phyloP scores from a whole-genome alignment of 805 yeast genomes.

The Alloascoidea hylecoeti region DNA sequence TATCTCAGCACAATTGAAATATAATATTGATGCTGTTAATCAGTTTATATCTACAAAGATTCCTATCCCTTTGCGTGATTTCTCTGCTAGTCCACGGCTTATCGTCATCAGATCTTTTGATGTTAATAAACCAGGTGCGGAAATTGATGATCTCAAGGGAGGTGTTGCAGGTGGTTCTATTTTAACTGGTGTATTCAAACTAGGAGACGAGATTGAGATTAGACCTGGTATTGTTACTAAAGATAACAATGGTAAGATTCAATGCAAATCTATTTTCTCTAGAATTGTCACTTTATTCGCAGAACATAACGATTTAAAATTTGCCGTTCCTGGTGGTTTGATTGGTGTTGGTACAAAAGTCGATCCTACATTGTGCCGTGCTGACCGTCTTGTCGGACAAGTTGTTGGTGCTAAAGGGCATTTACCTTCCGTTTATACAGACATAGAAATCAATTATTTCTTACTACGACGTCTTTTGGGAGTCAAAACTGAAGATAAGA shows the following conservation, averaged over 20 bases:
- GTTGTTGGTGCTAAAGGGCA: constrained; percentile 97
- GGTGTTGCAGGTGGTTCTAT: constrained; percentile 99
- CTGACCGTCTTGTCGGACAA: constrained; percentile 98
- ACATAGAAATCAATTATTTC: constrained; percentile 95
- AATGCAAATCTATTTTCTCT: constrained; percentile 92
- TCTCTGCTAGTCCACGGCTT: constrained; percentile 83
- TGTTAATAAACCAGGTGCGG: constrained; percentile 98
- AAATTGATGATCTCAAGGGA: constrained; percentile 92
- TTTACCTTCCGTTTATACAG: constrained; percentile 92
- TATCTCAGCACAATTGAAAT: constrained; percentile 95
- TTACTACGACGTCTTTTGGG: constrained; percentile 92
- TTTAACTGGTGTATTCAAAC: constrained; percentile 88
- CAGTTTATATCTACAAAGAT: constrained; percentile 89
- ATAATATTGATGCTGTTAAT: constrained; percentile 97
- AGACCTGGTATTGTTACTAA: constrained; percentile 98
- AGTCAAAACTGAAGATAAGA: constrained; percentile 95
- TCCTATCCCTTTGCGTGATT: constrained; percentile 95
- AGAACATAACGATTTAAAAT: constrained; percentile 93
- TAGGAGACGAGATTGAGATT: constrained; percentile 97
- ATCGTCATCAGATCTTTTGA: constrained; percentile 97
- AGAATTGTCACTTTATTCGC: constrained; percentile 91
- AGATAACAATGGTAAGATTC: constrained; percentile 64
- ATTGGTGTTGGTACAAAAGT: constrained; percentile 99
- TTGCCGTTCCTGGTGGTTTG: constrained; percentile 99
- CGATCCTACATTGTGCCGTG: constrained; percentile 98